Percentiles rank a stretch among this genome's conserved stretches.
Conservation (phyloP, 495 filamentous ascomycete species). For the Penicillium canariense region DNA sequence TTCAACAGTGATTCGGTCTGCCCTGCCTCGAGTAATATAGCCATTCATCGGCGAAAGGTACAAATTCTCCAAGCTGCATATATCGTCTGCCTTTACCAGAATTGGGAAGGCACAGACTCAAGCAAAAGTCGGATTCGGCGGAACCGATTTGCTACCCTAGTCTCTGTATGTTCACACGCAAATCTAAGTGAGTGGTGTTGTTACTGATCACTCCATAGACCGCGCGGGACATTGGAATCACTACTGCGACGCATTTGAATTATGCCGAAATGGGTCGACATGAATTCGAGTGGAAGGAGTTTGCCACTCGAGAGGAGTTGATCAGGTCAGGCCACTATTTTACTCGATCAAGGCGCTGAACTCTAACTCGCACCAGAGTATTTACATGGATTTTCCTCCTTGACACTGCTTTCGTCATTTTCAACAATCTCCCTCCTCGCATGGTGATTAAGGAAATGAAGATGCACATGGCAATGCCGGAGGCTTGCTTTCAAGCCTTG, state of each 20-base stretch:
- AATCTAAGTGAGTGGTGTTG: background rate
- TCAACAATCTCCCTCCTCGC: slow-evolving; percentile 32
- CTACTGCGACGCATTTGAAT: slow-evolving; percentile 16
- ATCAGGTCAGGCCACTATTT: slow-evolving; percentile 10
- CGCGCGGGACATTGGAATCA: slow-evolving; percentile 23
- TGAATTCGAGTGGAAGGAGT: slow-evolving; percentile 28
- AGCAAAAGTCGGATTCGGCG: slow-evolving; percentile 24
- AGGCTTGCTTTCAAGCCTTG: slow-evolving; percentile 33
- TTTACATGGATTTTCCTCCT: slow-evolving; percentile 29
- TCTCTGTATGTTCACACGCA: slow-evolving; percentile 21
- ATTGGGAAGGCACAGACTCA: slow-evolving; percentile 26
- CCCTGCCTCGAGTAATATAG: background rate
- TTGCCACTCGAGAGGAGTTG: slow-evolving; percentile 21
- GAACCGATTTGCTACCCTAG: slow-evolving; percentile 19
- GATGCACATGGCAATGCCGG: slow-evolving; percentile 27
- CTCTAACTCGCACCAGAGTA: slow-evolving; percentile 2
- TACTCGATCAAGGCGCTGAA: too few relatives aligned
- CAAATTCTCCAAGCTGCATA: slow-evolving; percentile 28
- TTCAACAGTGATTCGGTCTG: slow-evolving; percentile 23
- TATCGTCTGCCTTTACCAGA: slow-evolving; percentile 29
- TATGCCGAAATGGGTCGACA: slow-evolving; percentile 13
- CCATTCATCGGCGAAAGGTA: slow-evolving; percentile 11
- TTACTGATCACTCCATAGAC: slow-evolving; percentile 8
- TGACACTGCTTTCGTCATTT: slow-evolving; percentile 29
- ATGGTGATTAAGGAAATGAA: slow-evolving; percentile 34